These are phyloP conservation scores for Solanum lignicaule DNA, from an alignment of 257 asterid species.

Conservation along the genomic window DNA sequence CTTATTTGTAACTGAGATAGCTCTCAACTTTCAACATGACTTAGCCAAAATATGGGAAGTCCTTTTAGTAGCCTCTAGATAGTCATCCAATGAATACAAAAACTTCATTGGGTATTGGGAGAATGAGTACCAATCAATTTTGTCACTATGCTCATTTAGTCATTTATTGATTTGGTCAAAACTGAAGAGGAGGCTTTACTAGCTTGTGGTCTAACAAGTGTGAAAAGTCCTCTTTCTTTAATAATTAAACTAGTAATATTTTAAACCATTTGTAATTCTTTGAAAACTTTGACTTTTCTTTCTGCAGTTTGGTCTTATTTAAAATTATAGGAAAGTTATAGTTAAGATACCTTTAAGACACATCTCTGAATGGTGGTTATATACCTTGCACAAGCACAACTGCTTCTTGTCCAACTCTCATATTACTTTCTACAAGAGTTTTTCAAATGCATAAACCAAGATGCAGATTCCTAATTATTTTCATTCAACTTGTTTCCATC, in stretches of 20 bases:
- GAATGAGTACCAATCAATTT: background rate
- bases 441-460: slow-evolving; percentile 9
- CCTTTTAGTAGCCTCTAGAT: background rate
- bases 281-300: background rate
- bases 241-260: background rate
- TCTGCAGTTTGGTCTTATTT: background rate
- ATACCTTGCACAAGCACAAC: background rate
- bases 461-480: background rate
- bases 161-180: background rate
- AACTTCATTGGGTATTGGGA: background rate
- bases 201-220: background rate
- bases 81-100: background rate
- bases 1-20: background rate
- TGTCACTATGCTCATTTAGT: background rate
- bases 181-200: background rate
- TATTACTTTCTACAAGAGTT: background rate
- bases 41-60: background rate
- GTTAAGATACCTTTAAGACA: background rate
- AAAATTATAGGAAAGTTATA: background rate
- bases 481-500: slow-evolving; percentile 1
- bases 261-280: background rate
- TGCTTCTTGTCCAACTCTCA: background rate
- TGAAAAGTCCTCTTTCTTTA: background rate
- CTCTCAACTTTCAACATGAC: background rate
- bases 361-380: background rate